Evolutionary conservation across 2,329 filamentous ascomycete genomes (phyloP), one percentile per base, ranked within the genome.

Genomic region (Colletotrichum orbiculare): DNA sequence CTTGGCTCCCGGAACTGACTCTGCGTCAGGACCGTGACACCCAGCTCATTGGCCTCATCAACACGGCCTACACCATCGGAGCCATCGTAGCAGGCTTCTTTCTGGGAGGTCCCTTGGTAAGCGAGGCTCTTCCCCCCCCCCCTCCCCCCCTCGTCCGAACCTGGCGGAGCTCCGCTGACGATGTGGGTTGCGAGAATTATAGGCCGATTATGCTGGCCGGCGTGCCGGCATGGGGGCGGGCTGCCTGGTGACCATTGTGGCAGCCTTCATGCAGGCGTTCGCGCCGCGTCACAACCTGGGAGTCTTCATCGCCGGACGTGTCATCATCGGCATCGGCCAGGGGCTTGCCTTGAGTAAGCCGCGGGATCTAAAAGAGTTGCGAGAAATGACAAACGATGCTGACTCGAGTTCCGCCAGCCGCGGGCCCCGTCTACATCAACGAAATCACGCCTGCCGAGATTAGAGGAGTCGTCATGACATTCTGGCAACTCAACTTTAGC

Each of bases 81-180:
- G 89, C 89, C 54, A 90, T 92, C 49, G 82, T 91, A n/a, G 85
- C 87, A 39, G 89, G 89, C 50, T 91, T 89, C 79, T 91, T 91
- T 79, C 72, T 91, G 10, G 88, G 86, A 64, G 89, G 89, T 1
- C 89, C 89, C 1, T 74, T 84, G 33, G 87, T 81, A 69, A 70
- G 73, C 17, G 50, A 8, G 6, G 25, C 9, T 12, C 25, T 5
- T 25, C 25, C 4, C 17, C 17, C 17, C 17, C 11, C 1, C 15
- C n/a, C n/a, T n/a, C 7, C 35, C 3, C 1, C 11, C 6, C 17
- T 6, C 37, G 5, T 33, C 8, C 12, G 10, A 7, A 6, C 4
- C 15, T 9, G 48, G 5, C 9, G 25, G 25, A 25, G 25, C 25
- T 25, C 3, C 1, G 7, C 39, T 62, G 33, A 62, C 33, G 13